Base-by-base conservation (phyloP, 2,329 filamentous ascomycete species). In the Apiospora marii region DNA sequence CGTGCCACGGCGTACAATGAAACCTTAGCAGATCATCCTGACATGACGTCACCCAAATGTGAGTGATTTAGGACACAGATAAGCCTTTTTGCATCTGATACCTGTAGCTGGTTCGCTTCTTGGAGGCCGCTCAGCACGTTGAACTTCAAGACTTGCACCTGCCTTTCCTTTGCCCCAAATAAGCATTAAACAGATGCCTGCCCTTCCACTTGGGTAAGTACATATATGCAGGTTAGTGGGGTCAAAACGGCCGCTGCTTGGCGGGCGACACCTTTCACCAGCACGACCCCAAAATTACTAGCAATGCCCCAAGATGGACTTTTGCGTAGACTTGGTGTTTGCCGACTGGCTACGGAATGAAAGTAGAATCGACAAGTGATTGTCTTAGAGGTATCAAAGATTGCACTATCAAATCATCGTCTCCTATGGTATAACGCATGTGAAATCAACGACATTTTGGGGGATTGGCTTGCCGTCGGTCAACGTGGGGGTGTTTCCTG, bases 161-260 rank as follows among this genome's bases (percentile, higher is more conserved):
- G 24, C 51, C 14, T 30, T 34, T 34, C 51, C 7, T 34, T 19
- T 7, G 3, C 51, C 27, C 51, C 51, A 34, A 58, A 27, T 14
- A 58, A 8, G 34, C 16, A 61, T 19, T 19, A 61, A 37, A 37
- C 53, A 61, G 37, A 27, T 61, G 27, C 34, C 30, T 61, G 34
- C 30, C 16, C 30, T 61, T 22, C 30, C 49, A 19, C 30, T 22
- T 37, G 53, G 16, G 16, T 19, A n/a, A n/a, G n/a, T n/a, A n/a
- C n/a, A n/a, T n/a, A n/a, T n/a, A 34, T 61, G 53, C 53, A 30
- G 53, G 53, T 61, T 34, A 61, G 53, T 22, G 53, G 53, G 30
- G 53, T 12, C 2, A 16, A 19, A 61, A 12, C 53, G 53, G 53
- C 30, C 30, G 53, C 30, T 34, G 14, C 30, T 61, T 30, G 27